Evolutionary conservation across 805 yeast genomes (phyloP).

Genomic region (Yamadazyma tumulicola): DNA sequence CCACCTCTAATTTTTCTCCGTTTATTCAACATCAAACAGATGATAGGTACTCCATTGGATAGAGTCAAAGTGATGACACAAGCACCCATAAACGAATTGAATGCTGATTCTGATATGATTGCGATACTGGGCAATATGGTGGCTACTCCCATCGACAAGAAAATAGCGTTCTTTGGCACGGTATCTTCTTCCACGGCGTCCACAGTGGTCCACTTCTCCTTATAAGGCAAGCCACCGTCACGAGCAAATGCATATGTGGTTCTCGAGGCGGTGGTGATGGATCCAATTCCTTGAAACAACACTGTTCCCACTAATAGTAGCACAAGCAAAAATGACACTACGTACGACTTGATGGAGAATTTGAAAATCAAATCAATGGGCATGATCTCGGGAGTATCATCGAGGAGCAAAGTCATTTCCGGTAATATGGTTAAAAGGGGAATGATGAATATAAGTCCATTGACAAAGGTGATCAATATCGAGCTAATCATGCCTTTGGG

Average conservation of each 20-base stretch:
- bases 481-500: conserved; percentile 71
- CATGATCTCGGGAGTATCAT: conserved; percentile 59
- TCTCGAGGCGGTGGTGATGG: conserved; percentile 78
- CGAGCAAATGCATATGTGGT: conserved; percentile 80
- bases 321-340: conserved; percentile 67
- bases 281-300: conserved; percentile 73
- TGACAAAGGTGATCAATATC: conserved; percentile 59
- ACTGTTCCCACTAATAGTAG: conserved; percentile 66
- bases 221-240: conserved; percentile 74
- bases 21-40: conserved; percentile 56
- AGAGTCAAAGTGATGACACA: conserved; percentile 72
- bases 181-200: conserved; percentile 52
- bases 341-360: conserved; percentile 60
- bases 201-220: conserved; percentile 62
- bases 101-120: conserved; percentile 66
- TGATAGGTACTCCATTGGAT: conserved; percentile 74
- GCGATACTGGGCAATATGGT: conserved; percentile 61
- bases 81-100: conserved; percentile 81
- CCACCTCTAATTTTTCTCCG: conserved; percentile 64
- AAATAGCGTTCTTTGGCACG: conserved; percentile 68
- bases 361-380: conserved; percentile 79
- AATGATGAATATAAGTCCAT: conserved; percentile 68
- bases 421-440: conserved; percentile 74
- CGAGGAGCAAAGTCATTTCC: conserved; percentile 53
- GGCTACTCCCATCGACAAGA: conserved; percentile 61